phyloP scores from a whole-genome alignment of 208 protist species.

The Leishmania tarentolae region DNA sequence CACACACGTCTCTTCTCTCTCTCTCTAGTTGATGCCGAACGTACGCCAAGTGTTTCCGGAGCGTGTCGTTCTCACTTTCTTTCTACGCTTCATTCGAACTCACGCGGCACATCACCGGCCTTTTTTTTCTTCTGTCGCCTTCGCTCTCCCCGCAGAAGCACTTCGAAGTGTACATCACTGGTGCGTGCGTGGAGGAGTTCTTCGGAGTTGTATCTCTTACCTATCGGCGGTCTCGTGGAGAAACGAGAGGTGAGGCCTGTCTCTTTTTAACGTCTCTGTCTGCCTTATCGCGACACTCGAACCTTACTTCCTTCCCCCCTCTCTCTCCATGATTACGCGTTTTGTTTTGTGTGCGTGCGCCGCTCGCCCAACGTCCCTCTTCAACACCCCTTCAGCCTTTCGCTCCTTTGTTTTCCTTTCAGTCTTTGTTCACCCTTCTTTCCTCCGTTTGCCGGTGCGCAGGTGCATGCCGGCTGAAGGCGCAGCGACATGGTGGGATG shows the following conservation, averaged over 20 bases:
- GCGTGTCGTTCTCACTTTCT: neutral
- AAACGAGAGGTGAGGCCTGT: neutral
- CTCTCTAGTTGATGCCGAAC: neutral
- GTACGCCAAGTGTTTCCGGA: neutral
- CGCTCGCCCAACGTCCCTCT: neutral
- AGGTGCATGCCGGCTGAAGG: neutral
- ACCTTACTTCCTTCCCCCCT: neutral
- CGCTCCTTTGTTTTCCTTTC: neutral
- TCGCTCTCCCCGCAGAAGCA: neutral
- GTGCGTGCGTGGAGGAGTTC: neutral
- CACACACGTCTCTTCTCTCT: neutral
- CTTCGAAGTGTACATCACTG: neutral
- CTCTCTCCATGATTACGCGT: neutral
- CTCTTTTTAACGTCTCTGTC: neutral
- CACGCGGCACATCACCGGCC: neutral
- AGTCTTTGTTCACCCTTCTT: neutral
- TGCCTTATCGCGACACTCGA: conserved; percentile 6
- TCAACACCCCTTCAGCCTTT: neutral
- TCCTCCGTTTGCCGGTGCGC: neutral
- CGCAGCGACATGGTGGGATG: neutral
- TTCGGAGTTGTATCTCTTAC: neutral
- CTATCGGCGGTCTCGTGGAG: neutral
- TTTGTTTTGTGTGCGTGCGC: neutral
- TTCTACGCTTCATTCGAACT: neutral
- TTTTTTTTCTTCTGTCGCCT: neutral